Percentiles rank a stretch among this genome's conserved stretches.
Conservation (phyloP, 75 land plant genomes). For the Chamaecyparis obtusa region DNA sequence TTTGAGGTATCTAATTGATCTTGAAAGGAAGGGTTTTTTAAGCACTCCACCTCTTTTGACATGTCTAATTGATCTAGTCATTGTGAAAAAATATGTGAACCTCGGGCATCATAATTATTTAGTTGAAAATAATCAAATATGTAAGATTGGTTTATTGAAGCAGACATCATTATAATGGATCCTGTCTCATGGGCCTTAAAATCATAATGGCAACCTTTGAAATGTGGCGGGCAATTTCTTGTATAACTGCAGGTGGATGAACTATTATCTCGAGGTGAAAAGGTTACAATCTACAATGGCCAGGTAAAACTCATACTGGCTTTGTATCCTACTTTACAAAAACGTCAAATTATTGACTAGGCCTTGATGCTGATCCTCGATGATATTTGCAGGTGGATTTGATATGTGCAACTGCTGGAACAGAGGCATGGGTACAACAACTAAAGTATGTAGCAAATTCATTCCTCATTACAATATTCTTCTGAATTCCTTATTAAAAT, state of each 20-base stretch:
- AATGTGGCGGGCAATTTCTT: not conserved
- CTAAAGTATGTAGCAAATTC: conserved; percentile 47
- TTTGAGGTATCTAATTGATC: too few species aligned
- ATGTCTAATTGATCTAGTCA: too few species aligned
- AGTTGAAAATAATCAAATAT: not conserved
- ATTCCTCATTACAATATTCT: too few species aligned
- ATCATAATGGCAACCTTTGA: not conserved
- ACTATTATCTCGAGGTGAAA: conserved; percentile 66
- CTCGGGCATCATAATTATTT: too few species aligned
- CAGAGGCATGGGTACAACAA: conserved; percentile 86
- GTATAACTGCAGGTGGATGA: conserved; percentile 67
- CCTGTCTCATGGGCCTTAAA: not conserved
- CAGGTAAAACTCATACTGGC: conserved; percentile 39
- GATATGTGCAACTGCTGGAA: conserved; percentile 74
- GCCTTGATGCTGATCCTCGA: too few species aligned
- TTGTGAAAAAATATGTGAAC: too few species aligned
- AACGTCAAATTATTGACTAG: too few species aligned
- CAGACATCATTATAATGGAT: not conserved
- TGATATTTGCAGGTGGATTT: conserved; percentile 58
- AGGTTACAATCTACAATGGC: conserved; percentile 77
- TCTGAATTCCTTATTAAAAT: not conserved
- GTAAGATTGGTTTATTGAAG: not conserved
- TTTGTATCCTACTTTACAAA: not conserved
- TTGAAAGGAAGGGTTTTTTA: too few species aligned
- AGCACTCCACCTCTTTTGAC: too few species aligned